Base-by-base conservation (phyloP, 2,329 filamentous ascomycete genomes). In the Penicillium expansum region DNA sequence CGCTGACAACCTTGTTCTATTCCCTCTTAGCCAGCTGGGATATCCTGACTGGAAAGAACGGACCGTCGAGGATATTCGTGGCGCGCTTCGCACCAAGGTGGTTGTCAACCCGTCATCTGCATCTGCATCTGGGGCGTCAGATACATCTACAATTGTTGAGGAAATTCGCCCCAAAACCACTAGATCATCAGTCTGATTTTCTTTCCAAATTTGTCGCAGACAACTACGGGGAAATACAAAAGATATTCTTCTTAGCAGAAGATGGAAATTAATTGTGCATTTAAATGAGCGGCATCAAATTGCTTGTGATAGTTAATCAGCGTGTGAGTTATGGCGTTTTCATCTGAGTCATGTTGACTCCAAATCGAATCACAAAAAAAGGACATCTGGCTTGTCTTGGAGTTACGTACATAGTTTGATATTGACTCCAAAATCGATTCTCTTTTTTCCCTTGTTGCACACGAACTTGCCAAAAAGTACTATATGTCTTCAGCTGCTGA, bases 41-140 rank as follows among this genome's bases (percentile, higher is more conserved):
- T 82, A 76, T 65, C 70, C 70, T 4, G 72, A 74, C 7, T 84
- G 82, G 82, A 78, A 77, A 69, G 63, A 71, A 30, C 77, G 78
- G 30, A 78, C 75, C 52, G 73, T 80, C 52, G 71, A 74, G 1
- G 78, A 80, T 53, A 80, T 84, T 56, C 71, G 76, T 10, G 69
- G 67, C 4, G 76, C 76, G 2, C 62, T 79, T 45, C 67, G 66
- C 24, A 64, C 74, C 0, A 79, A 78, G 59, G 71, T 73, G 2
- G 51, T 72, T 48, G 37, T 45, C 22, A 58, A 35, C 5, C 49
- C 62, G 6, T 42, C 62, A 9, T 52, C 64, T 9, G 33, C 62
- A 9, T 52, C 64, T 8, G 33, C 56, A 9, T 52, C 64, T 8
- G 33, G 55, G 11, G 38, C 44, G 3, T 70, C 65, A 1, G 62